Base-by-base conservation (phyloP, 2,329 filamentous ascomycete genomes). In the Apiospora saccharicola region DNA sequence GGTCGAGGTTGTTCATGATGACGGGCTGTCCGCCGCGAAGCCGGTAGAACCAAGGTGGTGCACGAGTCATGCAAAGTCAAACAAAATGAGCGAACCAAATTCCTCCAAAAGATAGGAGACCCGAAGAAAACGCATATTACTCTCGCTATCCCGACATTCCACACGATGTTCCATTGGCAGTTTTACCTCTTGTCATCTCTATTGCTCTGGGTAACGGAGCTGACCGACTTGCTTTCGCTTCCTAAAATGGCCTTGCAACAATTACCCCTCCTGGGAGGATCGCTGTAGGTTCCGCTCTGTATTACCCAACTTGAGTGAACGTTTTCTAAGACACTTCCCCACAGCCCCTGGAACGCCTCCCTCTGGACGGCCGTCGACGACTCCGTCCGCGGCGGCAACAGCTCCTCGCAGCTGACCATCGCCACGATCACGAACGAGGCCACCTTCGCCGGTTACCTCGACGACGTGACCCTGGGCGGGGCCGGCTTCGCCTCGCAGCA, bases 401-500 rank as follows among this genome's bases (percentile, higher is more conserved):
- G 67, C 41, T 68, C 46, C 16, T 68, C 67, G 14, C 41, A 68
- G 10, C 67, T 68, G 10, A 3, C 19, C 46, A 57, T 49, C 68
- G 34, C 24, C 44, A 3, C 47, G 14, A 6, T 46, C 46, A 16
- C 41, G 16, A 64, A 41, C 4, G 57, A 64, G 34, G 68, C 26
- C 68, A 57, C 34, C 16, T 70, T 70, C 30, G 4, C 43, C 30
- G 68, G 44, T 19, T 49, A 47, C n/a, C 41, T 68, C 41, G 67
- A 68, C 41, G 19, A n/a, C n/a, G 19, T 14, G 14, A 30, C 67
- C 4, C 41, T 68, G 16, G 67, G 67, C 5, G 67, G 67, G 5
- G 67, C 67, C 41, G 67, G 67, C 2, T 68, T 68, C 43, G 67
- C 67, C 67, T 68, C 67, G 43, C 67, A 68, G 41, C 41, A 49